Evolutionary conservation across 202 grass and related monocot species (phyloP).

Genomic region (Saccharum hybrid): DNA sequence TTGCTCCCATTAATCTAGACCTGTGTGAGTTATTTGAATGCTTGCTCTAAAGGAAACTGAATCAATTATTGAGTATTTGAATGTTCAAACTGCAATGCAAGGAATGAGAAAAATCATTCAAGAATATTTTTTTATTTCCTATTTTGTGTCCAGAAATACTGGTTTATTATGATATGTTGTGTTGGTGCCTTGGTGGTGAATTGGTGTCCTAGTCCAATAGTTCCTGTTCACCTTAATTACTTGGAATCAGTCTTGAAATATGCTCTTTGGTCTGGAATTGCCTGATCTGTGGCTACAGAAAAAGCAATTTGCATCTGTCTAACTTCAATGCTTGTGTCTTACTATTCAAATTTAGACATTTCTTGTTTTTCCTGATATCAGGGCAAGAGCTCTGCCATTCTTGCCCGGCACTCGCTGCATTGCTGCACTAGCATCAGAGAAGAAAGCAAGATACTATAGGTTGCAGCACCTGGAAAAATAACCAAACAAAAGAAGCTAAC

Average conservation of each 20-base stretch:
- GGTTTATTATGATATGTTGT: conserved; percentile 12
- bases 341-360: conserved; percentile 14
- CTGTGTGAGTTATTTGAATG: conserved; percentile 18
- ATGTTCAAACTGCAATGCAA: background rate
- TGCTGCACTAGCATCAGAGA: conserved; percentile 2
- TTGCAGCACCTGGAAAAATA: background rate
- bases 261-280: background rate
- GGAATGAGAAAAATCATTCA: background rate
- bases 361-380: background rate
- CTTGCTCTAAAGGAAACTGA: conserved; percentile 28
- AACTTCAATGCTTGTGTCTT: background rate
- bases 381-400: background rate
- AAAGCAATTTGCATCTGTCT: background rate
- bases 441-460: background rate
- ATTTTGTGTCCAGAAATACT: background rate
- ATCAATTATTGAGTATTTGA: background rate
- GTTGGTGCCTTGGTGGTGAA: background rate
- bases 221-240: background rate
- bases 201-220: background rate
- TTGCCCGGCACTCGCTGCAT: background rate
- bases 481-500: background rate
- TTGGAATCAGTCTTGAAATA: conserved; percentile 26
- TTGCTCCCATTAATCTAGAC: conserved; percentile 17
- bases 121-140: conserved; percentile 20
- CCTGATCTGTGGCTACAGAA: conserved; percentile 2